Base-by-base conservation (phyloP, 1,284 basidiomycete genomes). In the Puccinia brachypodii region DNA sequence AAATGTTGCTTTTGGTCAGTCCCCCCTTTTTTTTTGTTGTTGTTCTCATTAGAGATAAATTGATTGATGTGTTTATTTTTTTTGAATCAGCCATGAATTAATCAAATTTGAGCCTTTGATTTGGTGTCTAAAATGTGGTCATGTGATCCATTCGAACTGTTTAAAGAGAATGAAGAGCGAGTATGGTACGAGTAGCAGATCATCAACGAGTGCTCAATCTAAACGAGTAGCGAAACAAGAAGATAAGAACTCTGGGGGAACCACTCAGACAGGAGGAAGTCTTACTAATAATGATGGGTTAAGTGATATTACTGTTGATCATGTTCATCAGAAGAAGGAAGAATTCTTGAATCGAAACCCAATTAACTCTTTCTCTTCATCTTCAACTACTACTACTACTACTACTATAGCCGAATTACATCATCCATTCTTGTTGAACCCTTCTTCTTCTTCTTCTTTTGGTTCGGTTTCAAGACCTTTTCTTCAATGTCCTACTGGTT, bases 1-100 rank as follows among this genome's bases (percentile, higher is more conserved):
- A 68, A 36, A 40, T 78, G 76, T 69, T 78, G 64, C 25, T 78
- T 78, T 58, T 78, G 76, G 76, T 78, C 31, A 19, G 62, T 69
- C 16, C 13, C 19, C 25, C 31, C 40, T 2, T 6, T 36, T 74
- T 38, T 6, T 60, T 7, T 60, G 4, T 16, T 60, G 8, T 7
- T n/a, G 13, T 11, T 9, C 42, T 72, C 13, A 25, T 33, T 0
- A 56, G n/a, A n/a, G n/a, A n/a, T n/a, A n/a, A n/a, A n/a, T 71
- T n/a, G 33, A 13, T 38, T 38, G 19, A 42, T 71, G 7, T 22
- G 13, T n/a, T n/a, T n/a, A n/a, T n/a, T n/a, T n/a, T n/a, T n/a
- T n/a, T n/a, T n/a, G n/a, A n/a, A n/a, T 14, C 42, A 78, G 76
- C 28, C 76, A 78, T 69, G 62, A 68, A 58, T 66, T 33, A 47